Evolutionary conservation across 2,329 filamentous ascomycete species (phyloP), one percentile per base, ranked within the genome.

Genomic region (Blastomyces silverae): DNA sequence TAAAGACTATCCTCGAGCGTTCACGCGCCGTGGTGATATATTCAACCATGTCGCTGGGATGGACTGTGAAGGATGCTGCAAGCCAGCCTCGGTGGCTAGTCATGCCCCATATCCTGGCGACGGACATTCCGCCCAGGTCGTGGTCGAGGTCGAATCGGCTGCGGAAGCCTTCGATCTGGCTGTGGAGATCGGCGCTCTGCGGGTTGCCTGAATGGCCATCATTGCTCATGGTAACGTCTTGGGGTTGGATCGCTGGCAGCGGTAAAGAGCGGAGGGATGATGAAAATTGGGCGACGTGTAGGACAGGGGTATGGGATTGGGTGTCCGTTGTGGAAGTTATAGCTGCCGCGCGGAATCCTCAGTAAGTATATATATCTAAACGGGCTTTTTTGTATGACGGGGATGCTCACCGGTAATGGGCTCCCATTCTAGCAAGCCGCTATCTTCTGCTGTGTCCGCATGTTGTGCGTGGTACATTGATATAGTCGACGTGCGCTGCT

Each of bases 31-130:
- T 72, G 7, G 81, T 81, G 0, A 79, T 78, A 69, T 86, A 86
- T 66, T 86, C 82, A 17, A 85, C 75, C 75, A 83, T 81, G 70
- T 86, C 81, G 3, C 79, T 82, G 0, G 84, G 84, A 70, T 87
- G 83, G 37, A 83, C 69, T 1, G 81, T 83, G 58, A 81, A 76
- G 64, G 80, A 82, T 3, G 78, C 77, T 5, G 82, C 83, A 17
- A 80, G 71, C 31, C 80, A 78, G 39, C 81, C 79, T 28, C 79
- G 50, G 59, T 66, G 61, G 20, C 53, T 64, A 22, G 80, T 77
- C 6, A 85, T 73, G 2, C 85, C 85, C 81, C 83, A 86, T 8
- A 80, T 77, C 66, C 81, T 81, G 7, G 80, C 77, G n/a, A 78
- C 73, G 8, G 80, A 78, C 62, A 82, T 74, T 6, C 81, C 81